A percentile compares a stretch with the other conserved stretches of the same genome.
phyloP scores from a whole-genome alignment of 2,329 filamentous ascomycete species.

The Cladophialophora psammophila region DNA sequence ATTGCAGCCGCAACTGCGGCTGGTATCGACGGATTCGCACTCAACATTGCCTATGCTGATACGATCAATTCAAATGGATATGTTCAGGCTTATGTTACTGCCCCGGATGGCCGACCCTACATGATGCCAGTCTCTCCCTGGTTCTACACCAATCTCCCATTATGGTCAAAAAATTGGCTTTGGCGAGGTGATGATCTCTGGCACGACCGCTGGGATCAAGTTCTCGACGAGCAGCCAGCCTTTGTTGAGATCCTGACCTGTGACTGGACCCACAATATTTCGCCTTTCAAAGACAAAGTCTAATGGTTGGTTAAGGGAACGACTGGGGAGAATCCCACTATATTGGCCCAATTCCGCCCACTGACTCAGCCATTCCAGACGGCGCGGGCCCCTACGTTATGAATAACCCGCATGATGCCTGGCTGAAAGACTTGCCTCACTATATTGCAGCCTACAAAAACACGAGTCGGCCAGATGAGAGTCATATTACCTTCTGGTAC shows the following conservation, averaged over 20 bases:
- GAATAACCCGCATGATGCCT: constrained; percentile 15
- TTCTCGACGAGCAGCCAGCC: constrained; percentile 9
- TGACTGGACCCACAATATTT: not conserved
- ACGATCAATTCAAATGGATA: constrained; percentile 11
- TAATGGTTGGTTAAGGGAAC: not conserved
- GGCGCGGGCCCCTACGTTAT: constrained; percentile 11
- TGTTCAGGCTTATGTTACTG: constrained; percentile 11
- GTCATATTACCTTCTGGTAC: constrained; percentile 22
- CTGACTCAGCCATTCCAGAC: constrained; percentile 11
- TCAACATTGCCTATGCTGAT: constrained; percentile 16
- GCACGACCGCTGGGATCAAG: constrained; percentile 17
- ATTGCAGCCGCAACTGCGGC: constrained; percentile 6
- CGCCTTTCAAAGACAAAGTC: not conserved
- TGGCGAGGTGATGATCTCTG: constrained; percentile 16
- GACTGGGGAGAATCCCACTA: constrained; percentile 16
- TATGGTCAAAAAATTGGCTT: constrained; percentile 23
- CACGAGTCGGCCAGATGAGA: constrained; percentile 11
- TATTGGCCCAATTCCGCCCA: constrained; percentile 14
- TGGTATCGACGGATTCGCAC: constrained; percentile 18
- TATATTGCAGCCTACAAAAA: constrained; percentile 17
- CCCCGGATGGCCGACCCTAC: constrained; percentile 11
- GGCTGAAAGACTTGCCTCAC: constrained; percentile 20
- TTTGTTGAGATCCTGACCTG: constrained; percentile 20
- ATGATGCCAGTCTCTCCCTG: constrained; percentile 22
- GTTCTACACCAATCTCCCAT: constrained; percentile 19